Conservation (phyloP, 306 rosid genomes). For the Begonia loranthoides region DNA sequence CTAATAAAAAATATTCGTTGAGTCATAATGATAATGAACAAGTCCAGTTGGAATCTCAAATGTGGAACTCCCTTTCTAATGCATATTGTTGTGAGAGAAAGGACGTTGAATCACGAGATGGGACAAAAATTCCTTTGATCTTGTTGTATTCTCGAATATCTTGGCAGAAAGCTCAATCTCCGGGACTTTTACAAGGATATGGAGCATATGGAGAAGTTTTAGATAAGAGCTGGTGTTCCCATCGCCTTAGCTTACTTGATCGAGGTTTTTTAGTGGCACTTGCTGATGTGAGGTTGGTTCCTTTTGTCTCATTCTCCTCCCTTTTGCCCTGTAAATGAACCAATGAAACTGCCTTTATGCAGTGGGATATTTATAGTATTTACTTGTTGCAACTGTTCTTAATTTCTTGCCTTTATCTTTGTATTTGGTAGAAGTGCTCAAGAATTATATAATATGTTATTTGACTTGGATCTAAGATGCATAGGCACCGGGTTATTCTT, state of each 20-base stretch:
- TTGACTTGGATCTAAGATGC: too few relatives aligned
- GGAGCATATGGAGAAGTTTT: slow-evolving; percentile 89
- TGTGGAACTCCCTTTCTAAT: slow-evolving; percentile 57
- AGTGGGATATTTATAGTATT: too few relatives aligned
- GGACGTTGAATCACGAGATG: slow-evolving; percentile 64
- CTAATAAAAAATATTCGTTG: slow-evolving; percentile 15
- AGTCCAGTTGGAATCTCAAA: slow-evolving; percentile 20
- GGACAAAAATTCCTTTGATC: slow-evolving; percentile 59
- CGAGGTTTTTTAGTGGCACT: slow-evolving; percentile 94
- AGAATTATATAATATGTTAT: too few relatives aligned
- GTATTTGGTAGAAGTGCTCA: too few relatives aligned
- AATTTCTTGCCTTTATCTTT: too few relatives aligned
- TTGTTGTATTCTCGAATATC: slow-evolving; percentile 51
- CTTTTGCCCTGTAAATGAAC: neutral
- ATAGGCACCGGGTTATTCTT: too few relatives aligned
- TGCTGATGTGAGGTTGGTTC: slow-evolving; percentile 78
- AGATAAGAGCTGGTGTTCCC: slow-evolving; percentile 72
- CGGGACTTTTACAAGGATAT: slow-evolving; percentile 79
- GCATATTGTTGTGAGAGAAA: slow-evolving; percentile 48
- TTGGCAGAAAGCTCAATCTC: slow-evolving; percentile 50
- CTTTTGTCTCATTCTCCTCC: neutral
- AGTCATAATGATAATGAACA: slow-evolving; percentile 18
- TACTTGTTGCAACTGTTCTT: too few relatives aligned
- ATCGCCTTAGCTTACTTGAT: slow-evolving; percentile 77
- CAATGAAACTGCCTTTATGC: too few relatives aligned